Base-by-base conservation (phyloP, 2,329 filamentous ascomycete species). In the Cladosporium sp. region DNA sequence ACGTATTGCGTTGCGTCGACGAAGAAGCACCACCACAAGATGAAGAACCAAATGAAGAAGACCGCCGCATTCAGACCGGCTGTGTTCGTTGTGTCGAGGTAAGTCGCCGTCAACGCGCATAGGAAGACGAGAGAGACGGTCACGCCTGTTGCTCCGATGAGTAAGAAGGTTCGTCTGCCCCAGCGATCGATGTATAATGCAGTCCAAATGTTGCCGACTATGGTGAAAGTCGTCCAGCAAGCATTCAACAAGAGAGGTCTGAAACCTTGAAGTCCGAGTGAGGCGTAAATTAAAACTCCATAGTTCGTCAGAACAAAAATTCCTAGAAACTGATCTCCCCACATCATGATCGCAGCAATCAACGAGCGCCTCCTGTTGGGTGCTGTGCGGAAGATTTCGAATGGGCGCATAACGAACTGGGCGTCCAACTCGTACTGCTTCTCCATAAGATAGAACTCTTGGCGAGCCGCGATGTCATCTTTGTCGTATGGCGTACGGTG, bases 1-100 rank as follows among this genome's bases (percentile, higher is more conserved):
- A 78, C 69, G 59, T 78, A 80, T 67, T 78, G 77, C 15, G 74
- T 78, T 2, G 78, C 78, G 59, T 80, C 78, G 40, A 78, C 72
- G 63, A 72, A 78, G 36, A 73, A 77, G 49, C 70, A 72, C 70
- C 74, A 78, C 63, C 70, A 76, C 55, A 73, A 61, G 43, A 74
- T 72, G 56, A 71, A 74, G 58, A 76, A 68, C 64, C 74, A 76
- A 43, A 75, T 68, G 63, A 76, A 76, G 60, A 76, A 75, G 0
- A 77, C 69, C 2, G 71, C 73, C 2, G 72, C 74, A 22, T 68
- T 67, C 20, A 73, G 67, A 5, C 72, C 75, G 2, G 70, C 65
- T 4, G 57, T 63, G 56, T 76, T 75, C 36, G 60, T 64, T 1
- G 72, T 74, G 5, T 69, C 70, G 0, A 73, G 66, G 58, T 66